A percentile compares a stretch with the other conserved stretches of the same genome.
Conservation (phyloP, 2,329 filamentous ascomycete genomes). For the Podosphaera fusca region DNA sequence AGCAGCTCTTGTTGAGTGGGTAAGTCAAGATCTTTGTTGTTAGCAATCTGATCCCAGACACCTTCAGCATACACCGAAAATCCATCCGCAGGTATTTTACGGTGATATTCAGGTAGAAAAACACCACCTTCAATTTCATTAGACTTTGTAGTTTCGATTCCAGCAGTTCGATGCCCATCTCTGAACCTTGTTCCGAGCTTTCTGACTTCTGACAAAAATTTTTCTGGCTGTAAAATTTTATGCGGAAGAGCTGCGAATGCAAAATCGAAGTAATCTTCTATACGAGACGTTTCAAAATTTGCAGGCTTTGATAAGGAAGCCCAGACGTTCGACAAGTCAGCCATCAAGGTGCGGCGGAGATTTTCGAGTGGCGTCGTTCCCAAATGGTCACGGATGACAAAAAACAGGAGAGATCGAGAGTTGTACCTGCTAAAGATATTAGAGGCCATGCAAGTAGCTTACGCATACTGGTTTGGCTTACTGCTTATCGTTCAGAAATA, state of each 20-base stretch:
- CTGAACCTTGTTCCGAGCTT: conserved; percentile 64
- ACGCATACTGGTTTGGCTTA: conserved; percentile 22
- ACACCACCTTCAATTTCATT: conserved; percentile 58
- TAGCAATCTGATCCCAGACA: conserved; percentile 95
- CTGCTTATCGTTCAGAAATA: conserved; percentile 91
- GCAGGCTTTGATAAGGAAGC: conserved; percentile 73
- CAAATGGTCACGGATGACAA: conserved; percentile 93
- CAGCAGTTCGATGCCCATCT: conserved; percentile 51
- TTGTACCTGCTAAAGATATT: conserved; percentile 35
- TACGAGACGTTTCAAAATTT: conserved; percentile 67
- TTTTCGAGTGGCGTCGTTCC: conserved; percentile 79
- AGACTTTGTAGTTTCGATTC: conserved; percentile 33
- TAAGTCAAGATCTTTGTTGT: conserved; percentile 93
- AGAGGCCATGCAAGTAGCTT: neutral
- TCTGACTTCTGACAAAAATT: conserved; percentile 61
- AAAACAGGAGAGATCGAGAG: conserved; percentile 82
- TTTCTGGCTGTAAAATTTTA: conserved; percentile 86
- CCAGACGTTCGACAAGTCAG: conserved; percentile 86
- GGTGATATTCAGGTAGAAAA: conserved; percentile 83
- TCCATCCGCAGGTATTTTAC: conserved; percentile 89
- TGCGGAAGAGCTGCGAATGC: conserved; percentile 88
- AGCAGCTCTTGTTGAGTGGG: conserved; percentile 93
- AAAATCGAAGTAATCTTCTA: conserved; percentile 97
- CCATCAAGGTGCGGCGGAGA: conserved; percentile 69
- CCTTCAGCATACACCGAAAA: conserved; percentile 83